Conservation (phyloP, 2,329 filamentous ascomycete genomes). For the Aspergillus sp. region DNA sequence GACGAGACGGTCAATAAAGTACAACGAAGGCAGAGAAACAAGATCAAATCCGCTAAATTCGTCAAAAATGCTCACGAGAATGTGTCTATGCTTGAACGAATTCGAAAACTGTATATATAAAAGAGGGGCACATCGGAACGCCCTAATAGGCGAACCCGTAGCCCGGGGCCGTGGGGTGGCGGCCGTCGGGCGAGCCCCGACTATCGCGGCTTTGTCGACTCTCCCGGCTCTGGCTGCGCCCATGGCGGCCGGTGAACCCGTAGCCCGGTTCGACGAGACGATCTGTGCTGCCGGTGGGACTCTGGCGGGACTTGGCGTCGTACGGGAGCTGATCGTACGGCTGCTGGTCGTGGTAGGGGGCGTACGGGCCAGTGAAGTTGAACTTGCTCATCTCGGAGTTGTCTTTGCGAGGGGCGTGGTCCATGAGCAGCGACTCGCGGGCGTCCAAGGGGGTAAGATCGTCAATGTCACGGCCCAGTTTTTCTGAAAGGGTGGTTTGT, state of each 20-base stretch:
- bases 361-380: slow-evolving; percentile 41
- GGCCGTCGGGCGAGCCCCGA: slow-evolving; percentile 33
- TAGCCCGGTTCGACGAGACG: slow-evolving; percentile 31
- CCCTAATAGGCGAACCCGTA: slow-evolving; percentile 35
- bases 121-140: slow-evolving; percentile 6
- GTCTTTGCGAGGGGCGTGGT: slow-evolving; percentile 47
- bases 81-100: slow-evolving; percentile 4
- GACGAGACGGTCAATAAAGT: background rate
- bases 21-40: slow-evolving; percentile 1
- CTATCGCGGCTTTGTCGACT: slow-evolving; percentile 23
- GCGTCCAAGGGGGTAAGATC: slow-evolving; percentile 83
- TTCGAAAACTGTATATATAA: slow-evolving; percentile 4
- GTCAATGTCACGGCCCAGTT: slow-evolving; percentile 73
- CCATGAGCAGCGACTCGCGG: slow-evolving; percentile 67
- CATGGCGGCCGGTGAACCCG: slow-evolving; percentile 22
- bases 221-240: slow-evolving; percentile 26
- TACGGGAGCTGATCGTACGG: slow-evolving; percentile 11
- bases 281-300: slow-evolving; percentile 34
- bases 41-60: slow-evolving; percentile 11
- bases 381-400: slow-evolving; percentile 40
- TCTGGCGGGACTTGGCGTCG: slow-evolving; percentile 22
- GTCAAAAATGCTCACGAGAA: slow-evolving; percentile 9
- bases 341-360: slow-evolving; percentile 36
- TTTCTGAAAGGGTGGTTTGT: slow-evolving; percentile 54
- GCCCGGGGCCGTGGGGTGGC: slow-evolving; percentile 26